These are phyloP conservation scores for Pseudogymnoascus sp. DNA, from an alignment of 2,329 filamentous ascomycete species.

Conservation along the genomic window DNA sequence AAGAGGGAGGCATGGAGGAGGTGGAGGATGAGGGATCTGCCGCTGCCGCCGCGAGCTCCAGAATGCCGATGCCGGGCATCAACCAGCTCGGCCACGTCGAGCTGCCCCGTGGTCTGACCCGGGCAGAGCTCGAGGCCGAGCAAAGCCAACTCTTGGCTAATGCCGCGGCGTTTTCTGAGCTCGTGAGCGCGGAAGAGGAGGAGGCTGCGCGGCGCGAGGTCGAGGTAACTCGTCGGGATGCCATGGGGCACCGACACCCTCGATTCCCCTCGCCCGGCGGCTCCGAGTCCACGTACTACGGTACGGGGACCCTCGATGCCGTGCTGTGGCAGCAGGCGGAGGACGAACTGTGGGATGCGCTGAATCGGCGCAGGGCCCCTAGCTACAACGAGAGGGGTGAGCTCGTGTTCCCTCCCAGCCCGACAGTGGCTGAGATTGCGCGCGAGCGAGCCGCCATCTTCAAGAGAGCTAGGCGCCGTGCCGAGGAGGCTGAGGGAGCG, in stretches of 20 bases:
- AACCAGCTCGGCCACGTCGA: neutral
- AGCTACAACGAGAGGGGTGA: neutral
- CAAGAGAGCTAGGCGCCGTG: neutral
- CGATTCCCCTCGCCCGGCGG: neutral
- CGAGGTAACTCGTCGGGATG: neutral
- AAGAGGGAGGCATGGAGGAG: neutral
- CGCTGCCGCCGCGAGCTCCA: neutral
- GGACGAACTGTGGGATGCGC: neutral
- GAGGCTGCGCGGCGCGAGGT: neutral
- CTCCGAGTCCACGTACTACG: neutral
- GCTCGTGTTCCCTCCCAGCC: neutral
- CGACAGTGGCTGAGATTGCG: neutral
- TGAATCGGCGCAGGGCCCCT: neutral
- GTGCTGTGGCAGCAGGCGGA: neutral
- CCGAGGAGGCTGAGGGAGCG: neutral
- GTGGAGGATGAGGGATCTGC: neutral
- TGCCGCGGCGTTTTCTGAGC: neutral
- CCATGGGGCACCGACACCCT: neutral
- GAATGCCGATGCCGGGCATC: neutral
- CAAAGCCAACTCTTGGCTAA: neutral
- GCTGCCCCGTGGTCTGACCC: neutral
- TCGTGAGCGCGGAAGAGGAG: neutral
- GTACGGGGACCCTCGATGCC: neutral
- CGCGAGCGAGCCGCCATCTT: neutral
- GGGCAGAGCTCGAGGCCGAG: neutral